phyloP scores from a whole-genome alignment of 371 early-diverging fungal genomes.

The Synchytrium microbalum region DNA sequence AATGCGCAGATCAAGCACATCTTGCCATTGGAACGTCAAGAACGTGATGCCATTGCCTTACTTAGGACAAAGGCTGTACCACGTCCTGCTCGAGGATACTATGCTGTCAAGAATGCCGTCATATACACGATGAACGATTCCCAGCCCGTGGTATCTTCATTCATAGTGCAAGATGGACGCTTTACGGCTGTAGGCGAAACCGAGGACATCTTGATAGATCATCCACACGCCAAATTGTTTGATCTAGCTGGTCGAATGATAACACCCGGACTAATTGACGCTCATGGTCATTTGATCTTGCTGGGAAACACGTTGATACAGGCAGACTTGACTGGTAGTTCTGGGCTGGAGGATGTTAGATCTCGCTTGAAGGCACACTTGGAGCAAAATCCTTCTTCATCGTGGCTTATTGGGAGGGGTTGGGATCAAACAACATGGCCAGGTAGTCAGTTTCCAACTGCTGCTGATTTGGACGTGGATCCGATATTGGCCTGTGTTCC shows the following conservation, averaged over 20 bases:
- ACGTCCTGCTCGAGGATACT: too few species aligned
- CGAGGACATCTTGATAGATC: not conserved
- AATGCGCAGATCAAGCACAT: too few species aligned
- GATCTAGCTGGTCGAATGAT: constrained; percentile 13
- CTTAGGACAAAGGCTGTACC: too few species aligned
- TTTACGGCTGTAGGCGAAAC: constrained; percentile 16
- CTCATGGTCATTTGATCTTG: constrained; percentile 26
- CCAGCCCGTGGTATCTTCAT: constrained; percentile 9
- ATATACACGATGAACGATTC: constrained; percentile 17
- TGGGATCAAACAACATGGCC: constrained; percentile 31
- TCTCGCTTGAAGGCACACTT: not conserved
- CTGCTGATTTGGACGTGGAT: constrained; percentile 9
- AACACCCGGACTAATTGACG: constrained; percentile 30
- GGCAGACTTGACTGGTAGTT: constrained; percentile 18
- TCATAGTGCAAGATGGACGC: constrained; percentile 17
- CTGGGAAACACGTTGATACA: constrained; percentile 15
- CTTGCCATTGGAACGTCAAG: too few species aligned
- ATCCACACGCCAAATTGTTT: constrained; percentile 12
- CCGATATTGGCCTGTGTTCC: constrained; percentile 15
- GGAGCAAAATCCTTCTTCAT: not conserved
- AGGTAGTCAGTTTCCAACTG: constrained; percentile 14
- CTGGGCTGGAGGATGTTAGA: constrained; percentile 12
- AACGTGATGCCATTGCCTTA: too few species aligned
- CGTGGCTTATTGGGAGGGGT: constrained; percentile 27
- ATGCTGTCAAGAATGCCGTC: constrained; percentile 17